phyloP scores from a whole-genome alignment of 495 filamentous ascomycete species.

The Trichoderma gamsii region DNA sequence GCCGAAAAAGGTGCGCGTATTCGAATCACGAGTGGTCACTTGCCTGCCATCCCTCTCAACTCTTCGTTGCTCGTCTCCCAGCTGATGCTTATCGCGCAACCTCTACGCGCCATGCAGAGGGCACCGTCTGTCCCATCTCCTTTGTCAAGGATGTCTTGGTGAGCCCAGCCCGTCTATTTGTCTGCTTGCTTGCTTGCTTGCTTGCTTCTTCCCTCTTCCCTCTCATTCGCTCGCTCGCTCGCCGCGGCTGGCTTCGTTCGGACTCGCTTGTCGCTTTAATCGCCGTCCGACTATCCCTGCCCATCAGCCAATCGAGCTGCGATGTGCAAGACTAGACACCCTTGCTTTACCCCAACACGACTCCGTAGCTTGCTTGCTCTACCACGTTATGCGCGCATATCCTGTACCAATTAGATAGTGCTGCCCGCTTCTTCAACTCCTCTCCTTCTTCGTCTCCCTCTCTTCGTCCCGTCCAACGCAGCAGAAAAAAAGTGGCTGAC shows the following conservation, averaged over 20 bases:
- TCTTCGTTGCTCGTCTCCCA: neutral
- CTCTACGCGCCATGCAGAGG: constrained; percentile 42
- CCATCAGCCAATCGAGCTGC: constrained; percentile 18
- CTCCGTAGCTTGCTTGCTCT: neutral
- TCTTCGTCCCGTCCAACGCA: constrained; percentile 6
- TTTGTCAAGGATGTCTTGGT: constrained; percentile 68
- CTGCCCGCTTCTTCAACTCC: neutral
- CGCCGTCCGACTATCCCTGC: constrained; percentile 17
- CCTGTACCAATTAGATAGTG: neutral
- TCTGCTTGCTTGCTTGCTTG: neutral
- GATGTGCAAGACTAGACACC: constrained; percentile 10
- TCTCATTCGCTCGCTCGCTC: constrained; percentile 17
- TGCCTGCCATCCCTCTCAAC: constrained; percentile 15
- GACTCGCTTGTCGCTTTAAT: constrained; percentile 14
- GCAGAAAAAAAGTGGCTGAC: neutral
- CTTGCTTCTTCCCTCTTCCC: constrained; percentile 11
- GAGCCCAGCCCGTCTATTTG: constrained; percentile 26
- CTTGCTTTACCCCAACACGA: constrained; percentile 12
- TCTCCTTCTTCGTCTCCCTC: neutral
- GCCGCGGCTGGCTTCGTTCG: neutral
- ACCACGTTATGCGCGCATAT: constrained; percentile 17
- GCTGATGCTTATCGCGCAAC: constrained; percentile 14
- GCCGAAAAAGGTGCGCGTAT: neutral
- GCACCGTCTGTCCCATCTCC: constrained; percentile 63
- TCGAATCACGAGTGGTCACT: constrained; percentile 10